Evolutionary conservation across 768 basidiomycete genomes (phyloP), one percentile per base, ranked within the genome.

Genomic region (Pholiota molesta): DNA sequence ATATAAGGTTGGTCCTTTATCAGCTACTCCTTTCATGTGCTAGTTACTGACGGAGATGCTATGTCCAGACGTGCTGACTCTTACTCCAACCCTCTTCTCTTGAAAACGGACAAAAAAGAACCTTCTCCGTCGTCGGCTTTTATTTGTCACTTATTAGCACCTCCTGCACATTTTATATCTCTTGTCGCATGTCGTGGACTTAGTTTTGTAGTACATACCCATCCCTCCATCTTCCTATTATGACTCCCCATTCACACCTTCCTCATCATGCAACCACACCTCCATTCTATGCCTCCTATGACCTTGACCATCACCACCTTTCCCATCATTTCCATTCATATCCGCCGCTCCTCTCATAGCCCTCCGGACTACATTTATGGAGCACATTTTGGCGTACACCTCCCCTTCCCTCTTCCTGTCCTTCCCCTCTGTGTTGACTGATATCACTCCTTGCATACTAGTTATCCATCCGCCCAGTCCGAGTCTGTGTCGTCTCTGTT

Each of bases 1-100:
- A 68, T 84, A 39, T 86, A 73, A 79, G 73, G 77, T 79, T 52
- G 29, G 72, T 68, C 11, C 29, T 55, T 35, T 55, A 44, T 26
- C 33, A n/a, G 35, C n/a, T 6, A 53, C 19, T 35, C 35, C n/a
- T 14, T 16, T 37, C 7, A 2, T 57, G 14, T 40, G 29, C 21
- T 13, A 6, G 53, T 45, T 33, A 16, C 11, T 40, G 45, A 52
- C 39, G n/a, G 2, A 26, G 17, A 10, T 13, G 26, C 42, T 6
- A 53, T 59, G 23, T 35, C 31, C 17, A 44, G 42, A 6, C 42
- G 9, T 2, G 55, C 26, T 49, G 39, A 45, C 26, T 31, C 49
- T n/a, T 58, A 26, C 26, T 26, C 26, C 26, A 26, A 28, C 37
- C 57, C 21, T 49, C 45, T 49, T 49, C 45, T 49, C 39, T 59